Percentiles rank a stretch among this genome's conserved stretches.
phyloP scores from a whole-genome alignment of 768 basidiomycete species.

The Termitomyces titanicus region DNA sequence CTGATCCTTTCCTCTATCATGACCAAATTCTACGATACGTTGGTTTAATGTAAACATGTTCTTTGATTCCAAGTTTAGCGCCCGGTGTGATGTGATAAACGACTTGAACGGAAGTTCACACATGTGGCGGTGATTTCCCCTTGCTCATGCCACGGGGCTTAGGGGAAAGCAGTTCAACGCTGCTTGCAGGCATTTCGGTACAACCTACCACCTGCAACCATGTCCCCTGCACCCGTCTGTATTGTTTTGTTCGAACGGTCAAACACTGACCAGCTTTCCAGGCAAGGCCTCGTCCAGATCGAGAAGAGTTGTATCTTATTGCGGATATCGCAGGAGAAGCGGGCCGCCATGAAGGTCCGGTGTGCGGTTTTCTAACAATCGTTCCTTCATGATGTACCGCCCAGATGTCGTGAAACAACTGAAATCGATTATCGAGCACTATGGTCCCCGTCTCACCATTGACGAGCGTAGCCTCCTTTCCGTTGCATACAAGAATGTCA shows the following conservation, averaged over 20 bases:
- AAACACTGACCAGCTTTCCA: constrained; percentile 1
- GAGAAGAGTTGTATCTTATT: constrained; percentile 49
- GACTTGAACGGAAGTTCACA: constrained; percentile 3
- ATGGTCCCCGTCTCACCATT: constrained; percentile 65
- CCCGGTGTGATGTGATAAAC: constrained; percentile 10
- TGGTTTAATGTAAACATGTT: not conserved
- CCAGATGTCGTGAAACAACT: constrained; percentile 76
- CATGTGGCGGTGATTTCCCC: constrained; percentile 2
- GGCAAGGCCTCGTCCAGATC: constrained; percentile 16
- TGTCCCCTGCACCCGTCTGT: constrained; percentile 8
- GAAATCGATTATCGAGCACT: constrained; percentile 67
- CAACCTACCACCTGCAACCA: not conserved
- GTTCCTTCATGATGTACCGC: not conserved
- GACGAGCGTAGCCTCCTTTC: constrained; percentile 90
- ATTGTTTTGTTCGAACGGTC: not conserved
- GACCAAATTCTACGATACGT: constrained; percentile 35
- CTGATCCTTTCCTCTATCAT: constrained; percentile 42
- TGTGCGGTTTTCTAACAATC: not conserved
- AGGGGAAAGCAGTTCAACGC: not conserved
- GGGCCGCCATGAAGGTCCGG: constrained; percentile 79
- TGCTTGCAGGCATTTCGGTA: not conserved
- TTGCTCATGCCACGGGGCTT: constrained; percentile 6
- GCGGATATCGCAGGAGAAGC: constrained; percentile 87
- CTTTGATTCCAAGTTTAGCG: not conserved
- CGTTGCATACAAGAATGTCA: constrained; percentile 88